Evolutionary conservation across 140 eudicot species (phyloP).

Genomic region (Stevia rebaudiana): DNA sequence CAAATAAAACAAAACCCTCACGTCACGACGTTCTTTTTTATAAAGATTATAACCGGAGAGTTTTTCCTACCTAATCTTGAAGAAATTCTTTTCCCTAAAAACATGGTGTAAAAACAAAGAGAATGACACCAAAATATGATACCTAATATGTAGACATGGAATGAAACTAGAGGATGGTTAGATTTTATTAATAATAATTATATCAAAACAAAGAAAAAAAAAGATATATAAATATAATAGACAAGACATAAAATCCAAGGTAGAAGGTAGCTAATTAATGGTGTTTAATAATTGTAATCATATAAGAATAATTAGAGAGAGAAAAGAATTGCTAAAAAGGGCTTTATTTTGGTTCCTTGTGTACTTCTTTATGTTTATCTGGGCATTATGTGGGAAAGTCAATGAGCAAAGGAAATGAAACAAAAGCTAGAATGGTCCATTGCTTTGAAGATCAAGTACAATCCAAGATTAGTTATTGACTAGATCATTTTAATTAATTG

Average conservation of each 20-base stretch:
- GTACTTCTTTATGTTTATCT: neutral
- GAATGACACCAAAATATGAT: conserved; percentile 37
- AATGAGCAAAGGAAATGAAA: conserved; percentile 28
- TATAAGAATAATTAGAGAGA: conserved; percentile 20
- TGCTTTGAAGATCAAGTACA: conserved; percentile 29
- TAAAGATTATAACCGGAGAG: conserved; percentile 1
- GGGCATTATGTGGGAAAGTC: conserved; percentile 17
- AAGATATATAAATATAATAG: conserved; percentile 10
- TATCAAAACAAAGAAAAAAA: conserved; percentile 15
- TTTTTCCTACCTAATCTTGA: conserved; percentile 23
- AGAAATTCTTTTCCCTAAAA: conserved; percentile 23
- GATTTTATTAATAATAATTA: conserved; percentile 26
- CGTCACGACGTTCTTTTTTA: conserved; percentile 22
- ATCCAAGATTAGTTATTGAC: conserved; percentile 36
- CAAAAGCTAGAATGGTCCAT: conserved; percentile 36
- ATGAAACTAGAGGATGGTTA: conserved; percentile 35
- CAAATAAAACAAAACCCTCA: conserved; percentile 1
- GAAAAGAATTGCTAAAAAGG: conserved; percentile 11
- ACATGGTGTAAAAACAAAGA: conserved; percentile 37
- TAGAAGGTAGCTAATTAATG: conserved; percentile 60
- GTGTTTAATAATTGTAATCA: conserved; percentile 32
- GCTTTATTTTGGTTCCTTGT: conserved; percentile 12
- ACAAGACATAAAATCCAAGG: conserved; percentile 49
- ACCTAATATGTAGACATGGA: conserved; percentile 48
- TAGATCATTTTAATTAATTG: neutral